phyloP scores from a whole-genome alignment of 257 asterid species.

The Capsicum baccatum region DNA sequence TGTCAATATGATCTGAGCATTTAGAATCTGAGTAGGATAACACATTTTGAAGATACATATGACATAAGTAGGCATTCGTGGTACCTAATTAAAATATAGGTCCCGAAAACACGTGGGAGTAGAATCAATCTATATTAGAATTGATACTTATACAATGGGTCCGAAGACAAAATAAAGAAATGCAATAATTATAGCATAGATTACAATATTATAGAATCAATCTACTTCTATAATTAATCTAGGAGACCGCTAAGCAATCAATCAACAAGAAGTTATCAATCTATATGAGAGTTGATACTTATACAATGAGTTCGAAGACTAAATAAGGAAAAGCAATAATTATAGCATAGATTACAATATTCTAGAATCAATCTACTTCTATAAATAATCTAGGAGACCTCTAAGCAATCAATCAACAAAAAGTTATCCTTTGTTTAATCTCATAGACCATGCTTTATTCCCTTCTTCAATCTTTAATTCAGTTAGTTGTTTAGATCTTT shows the following conservation, averaged over 20 bases:
- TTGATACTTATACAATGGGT: background rate
- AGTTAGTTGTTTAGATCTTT: background rate
- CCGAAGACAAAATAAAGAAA: background rate
- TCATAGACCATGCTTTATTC: background rate
- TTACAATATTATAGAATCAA: background rate
- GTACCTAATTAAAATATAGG: no score
- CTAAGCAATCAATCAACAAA: background rate
- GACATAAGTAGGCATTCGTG: no score
- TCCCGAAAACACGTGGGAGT: no score
- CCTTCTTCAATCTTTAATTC: slow-evolving; percentile 2
- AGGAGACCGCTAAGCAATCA: background rate
- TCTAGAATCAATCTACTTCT: slow-evolving; percentile 8
- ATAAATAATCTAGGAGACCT: background rate
- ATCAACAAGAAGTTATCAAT: background rate
- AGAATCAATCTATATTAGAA: background rate
- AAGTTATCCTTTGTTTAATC: background rate
- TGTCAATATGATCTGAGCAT: no score
- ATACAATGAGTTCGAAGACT: no score
- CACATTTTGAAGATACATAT: no score
- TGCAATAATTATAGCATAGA: background rate
- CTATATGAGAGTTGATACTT: no score
- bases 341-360: background rate
- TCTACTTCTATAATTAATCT: background rate
- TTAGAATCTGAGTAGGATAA: no score
- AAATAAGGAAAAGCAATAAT: no score